These are phyloP conservation scores for Trichoderma afroharzianum DNA, from an alignment of 2,329 filamentous ascomycete genomes.

Conservation along the genomic window DNA sequence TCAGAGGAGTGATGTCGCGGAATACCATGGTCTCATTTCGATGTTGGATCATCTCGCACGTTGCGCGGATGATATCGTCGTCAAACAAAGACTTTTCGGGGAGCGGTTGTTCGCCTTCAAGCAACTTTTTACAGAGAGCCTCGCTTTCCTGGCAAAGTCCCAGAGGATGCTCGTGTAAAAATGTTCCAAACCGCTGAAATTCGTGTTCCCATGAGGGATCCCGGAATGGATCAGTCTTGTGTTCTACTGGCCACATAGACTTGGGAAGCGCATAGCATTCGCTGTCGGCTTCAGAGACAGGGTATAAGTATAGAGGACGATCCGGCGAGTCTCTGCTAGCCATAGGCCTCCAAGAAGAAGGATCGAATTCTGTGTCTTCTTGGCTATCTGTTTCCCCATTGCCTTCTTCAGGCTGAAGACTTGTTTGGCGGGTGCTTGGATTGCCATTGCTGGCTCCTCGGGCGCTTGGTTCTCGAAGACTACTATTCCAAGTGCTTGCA, in stretches of 20 bases:
- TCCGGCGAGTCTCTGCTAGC: too few relatives aligned
- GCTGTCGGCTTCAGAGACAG: background rate
- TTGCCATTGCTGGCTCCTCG: background rate
- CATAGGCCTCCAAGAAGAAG: background rate
- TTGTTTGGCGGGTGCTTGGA: background rate
- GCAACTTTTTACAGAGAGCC: constrained; percentile 22
- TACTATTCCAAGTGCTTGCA: background rate
- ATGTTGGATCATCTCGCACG: constrained; percentile 30
- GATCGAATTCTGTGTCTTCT: background rate
- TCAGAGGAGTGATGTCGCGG: constrained; percentile 34
- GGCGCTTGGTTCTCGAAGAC: background rate
- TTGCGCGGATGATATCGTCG: constrained; percentile 35
- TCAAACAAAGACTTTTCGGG: constrained; percentile 36
- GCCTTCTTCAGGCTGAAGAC: background rate
- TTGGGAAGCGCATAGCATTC: background rate
- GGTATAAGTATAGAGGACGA: background rate
- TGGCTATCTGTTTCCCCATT: background rate
- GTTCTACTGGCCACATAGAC: background rate
- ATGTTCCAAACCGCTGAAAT: background rate
- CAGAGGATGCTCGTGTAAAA: background rate
- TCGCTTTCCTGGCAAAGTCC: background rate
- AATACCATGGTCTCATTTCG: constrained; percentile 36
- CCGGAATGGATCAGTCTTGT: background rate
- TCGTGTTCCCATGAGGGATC: background rate
- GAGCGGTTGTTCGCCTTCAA: constrained; percentile 29